A percentile compares a stretch with the other conserved stretches of the same genome.
Conservation (phyloP, 768 basidiomycete genomes). For the Porphyrellus cyaneotinctus region DNA sequence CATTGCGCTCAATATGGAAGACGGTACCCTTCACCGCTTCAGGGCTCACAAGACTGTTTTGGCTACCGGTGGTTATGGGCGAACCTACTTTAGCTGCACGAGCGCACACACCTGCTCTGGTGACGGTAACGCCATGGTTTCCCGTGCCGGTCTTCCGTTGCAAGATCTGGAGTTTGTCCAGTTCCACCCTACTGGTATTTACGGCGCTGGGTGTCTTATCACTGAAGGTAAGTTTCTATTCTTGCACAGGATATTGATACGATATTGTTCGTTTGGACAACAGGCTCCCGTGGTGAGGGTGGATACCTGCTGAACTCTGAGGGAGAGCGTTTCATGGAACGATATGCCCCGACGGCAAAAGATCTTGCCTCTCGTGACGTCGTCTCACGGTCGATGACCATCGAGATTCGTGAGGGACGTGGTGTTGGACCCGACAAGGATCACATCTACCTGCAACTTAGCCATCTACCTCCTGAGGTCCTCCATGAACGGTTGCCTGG, state of each 20-base stretch:
- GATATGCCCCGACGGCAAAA: conserved; percentile 98
- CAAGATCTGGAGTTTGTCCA: conserved; percentile 99
- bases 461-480: conserved; percentile 93
- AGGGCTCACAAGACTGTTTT: conserved; percentile 97
- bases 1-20: conserved; percentile 99
- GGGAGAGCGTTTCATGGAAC: conserved; percentile 99
- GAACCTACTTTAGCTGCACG: conserved; percentile 97
- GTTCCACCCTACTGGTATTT: conserved; percentile 99
- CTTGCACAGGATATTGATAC: not conserved
- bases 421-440: conserved; percentile 99
- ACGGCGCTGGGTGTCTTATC: conserved; percentile 98
- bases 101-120: conserved; percentile 99
- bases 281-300: conserved; percentile 98
- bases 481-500: conserved; percentile 96
- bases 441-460: conserved; percentile 94
- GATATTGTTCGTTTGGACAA: not conserved
- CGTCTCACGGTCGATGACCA: conserved; percentile 98
- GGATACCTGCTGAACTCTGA: conserved; percentile 97
- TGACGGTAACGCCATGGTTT: conserved; percentile 98
- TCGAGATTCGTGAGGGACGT: conserved; percentile 97
- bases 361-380: conserved; percentile 99
- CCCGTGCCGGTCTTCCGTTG: conserved; percentile 90
- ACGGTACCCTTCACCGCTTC: conserved; percentile 98
- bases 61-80: conserved; percentile 97
- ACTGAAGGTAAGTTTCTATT: conserved; percentile 70